Conservation (phyloP, 371 early-diverging fungal species). For the Mortierella sp. region DNA sequence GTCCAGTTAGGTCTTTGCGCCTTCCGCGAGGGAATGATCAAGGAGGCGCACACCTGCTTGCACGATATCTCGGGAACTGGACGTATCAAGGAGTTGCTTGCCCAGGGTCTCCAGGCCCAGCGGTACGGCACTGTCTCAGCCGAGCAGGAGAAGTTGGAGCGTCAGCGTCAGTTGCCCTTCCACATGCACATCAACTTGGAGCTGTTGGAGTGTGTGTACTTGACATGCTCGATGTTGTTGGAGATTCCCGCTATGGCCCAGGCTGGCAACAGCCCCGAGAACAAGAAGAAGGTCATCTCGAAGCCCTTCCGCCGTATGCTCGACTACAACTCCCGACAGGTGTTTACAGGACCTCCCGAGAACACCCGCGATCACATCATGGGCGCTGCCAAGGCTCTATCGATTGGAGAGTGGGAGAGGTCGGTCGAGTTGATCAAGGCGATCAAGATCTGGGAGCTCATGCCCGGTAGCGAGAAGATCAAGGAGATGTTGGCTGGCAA, state of each 20-base stretch:
- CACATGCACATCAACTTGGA: slow-evolving; percentile 99
- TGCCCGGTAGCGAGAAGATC: slow-evolving; percentile 84
- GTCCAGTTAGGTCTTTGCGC: slow-evolving; percentile 97
- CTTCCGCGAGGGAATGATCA: slow-evolving; percentile 94
- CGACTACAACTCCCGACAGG: slow-evolving; percentile 95
- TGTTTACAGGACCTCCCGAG: slow-evolving; percentile 96
- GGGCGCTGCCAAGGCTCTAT: slow-evolving; percentile 94
- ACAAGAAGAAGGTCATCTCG: slow-evolving; percentile 87
- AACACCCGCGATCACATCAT: slow-evolving; percentile 98
- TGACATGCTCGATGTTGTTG: slow-evolving; percentile 95
- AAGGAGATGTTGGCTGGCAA: slow-evolving; percentile 90
- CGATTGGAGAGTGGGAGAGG: slow-evolving; percentile 94
- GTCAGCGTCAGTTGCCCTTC: slow-evolving; percentile 96
- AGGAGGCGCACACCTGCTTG: slow-evolving; percentile 87
- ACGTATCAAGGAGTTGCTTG: slow-evolving; percentile 93
- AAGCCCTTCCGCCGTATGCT: slow-evolving; percentile 95
- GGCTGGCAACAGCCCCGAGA: slow-evolving; percentile 82
- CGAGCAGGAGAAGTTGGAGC: slow-evolving; percentile 92
- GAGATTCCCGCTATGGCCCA: slow-evolving; percentile 97
- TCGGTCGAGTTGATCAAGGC: slow-evolving; percentile 85
- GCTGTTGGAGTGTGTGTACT: slow-evolving; percentile 95
- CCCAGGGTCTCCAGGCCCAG: slow-evolving; percentile 90
- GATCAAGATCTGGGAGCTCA: slow-evolving; percentile 96
- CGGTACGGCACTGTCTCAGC: slow-evolving; percentile 79
- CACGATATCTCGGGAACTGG: slow-evolving; percentile 92